Base-by-base conservation (phyloP, 2,329 filamentous ascomycete species). In the Ascochyta pisi region DNA sequence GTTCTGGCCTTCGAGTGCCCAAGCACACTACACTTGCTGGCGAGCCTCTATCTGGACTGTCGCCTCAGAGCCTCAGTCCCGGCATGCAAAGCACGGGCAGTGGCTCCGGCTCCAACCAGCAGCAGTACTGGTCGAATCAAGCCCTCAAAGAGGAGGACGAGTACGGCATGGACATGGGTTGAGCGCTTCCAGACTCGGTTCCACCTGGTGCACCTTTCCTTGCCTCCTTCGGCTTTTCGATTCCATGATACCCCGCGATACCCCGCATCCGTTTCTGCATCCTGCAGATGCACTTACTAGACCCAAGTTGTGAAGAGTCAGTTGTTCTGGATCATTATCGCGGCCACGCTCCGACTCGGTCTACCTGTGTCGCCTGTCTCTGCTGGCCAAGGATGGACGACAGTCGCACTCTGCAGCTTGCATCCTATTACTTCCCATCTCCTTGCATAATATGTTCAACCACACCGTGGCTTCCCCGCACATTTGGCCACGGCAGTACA, bases 111-210 rank as follows among this genome's bases (percentile, higher is more conserved):
- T 68, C 69, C 12, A 72, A 69, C 29, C 82, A 84, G 62, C 78
- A 82, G 44, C 81, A 84, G 60, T 84, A 80, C 71, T 85, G 81
- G 82, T 79, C 63, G 46, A 76, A 63, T 70, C 73, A 70, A 65
- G 88, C 89, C 73, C 91, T 97, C 79, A 96, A 96, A 77, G 93
- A 96, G 75, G 93, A 97, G 77, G 93, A 97, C 66, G 93, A 96
- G 78, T 96, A 71, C 70, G 87, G 86, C 70, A 96, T 96, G 90
- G 91, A 95, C 63, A 73, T 75, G 71, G 67, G 67, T 51, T 75
- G 65, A 73, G 47, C 44, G 45, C 47, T 38, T 27, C 31, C 31
- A 22, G n/a, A 53, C 38, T 51, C 37, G 35, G 33, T 59, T 57
- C 56, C 50, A 57, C 19, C 37, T 34, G 46, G 31, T 42, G 22